These are phyloP conservation scores for Arthrinium phaeospermum DNA, from an alignment of 2,329 filamentous ascomycete species.

Conservation along the genomic window DNA sequence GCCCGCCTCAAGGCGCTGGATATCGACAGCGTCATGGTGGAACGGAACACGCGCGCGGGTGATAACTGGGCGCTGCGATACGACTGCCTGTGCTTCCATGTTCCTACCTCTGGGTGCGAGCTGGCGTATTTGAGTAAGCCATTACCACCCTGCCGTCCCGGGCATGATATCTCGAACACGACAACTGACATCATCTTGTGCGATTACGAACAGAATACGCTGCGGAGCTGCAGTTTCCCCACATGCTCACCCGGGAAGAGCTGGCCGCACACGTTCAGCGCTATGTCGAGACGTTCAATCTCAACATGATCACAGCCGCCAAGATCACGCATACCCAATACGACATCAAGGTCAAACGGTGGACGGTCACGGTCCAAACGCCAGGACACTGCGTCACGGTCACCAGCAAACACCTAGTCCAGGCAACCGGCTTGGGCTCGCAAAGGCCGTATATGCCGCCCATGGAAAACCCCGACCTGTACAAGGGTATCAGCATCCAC, in stretches of 20 bases:
- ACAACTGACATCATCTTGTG: conserved; percentile 35
- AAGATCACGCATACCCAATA: conserved; percentile 35
- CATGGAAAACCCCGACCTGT: conserved; percentile 29
- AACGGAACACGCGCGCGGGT: conserved; percentile 41
- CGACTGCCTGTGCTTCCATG: conserved; percentile 46
- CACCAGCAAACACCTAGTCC: conserved; percentile 33
- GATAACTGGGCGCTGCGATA: conserved; percentile 48
- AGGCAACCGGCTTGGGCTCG: conserved; percentile 35
- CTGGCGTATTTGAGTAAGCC: conserved; percentile 42
- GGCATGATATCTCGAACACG: too few relatives aligned
- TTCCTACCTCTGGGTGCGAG: conserved; percentile 43
- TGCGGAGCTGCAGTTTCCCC: conserved; percentile 25
- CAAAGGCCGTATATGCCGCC: conserved; percentile 32
- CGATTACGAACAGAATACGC: conserved; percentile 31
- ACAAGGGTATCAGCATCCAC: conserved; percentile 35
- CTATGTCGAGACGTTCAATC: conserved; percentile 38
- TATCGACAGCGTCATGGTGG: conserved; percentile 43
- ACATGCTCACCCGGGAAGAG: conserved; percentile 33
- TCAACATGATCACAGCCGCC: conserved; percentile 40
- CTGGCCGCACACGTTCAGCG: conserved; percentile 32
- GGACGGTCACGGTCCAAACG: conserved; percentile 34
- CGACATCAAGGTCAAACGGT: conserved; percentile 29
- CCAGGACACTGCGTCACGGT: conserved; percentile 18
- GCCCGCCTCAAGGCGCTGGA: conserved; percentile 46
- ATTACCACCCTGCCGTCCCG: conserved; percentile 30